These are phyloP conservation scores for Teratosphaeria gauchensis DNA, from an alignment of 2,329 filamentous ascomycete genomes.

Conservation along the genomic window DNA sequence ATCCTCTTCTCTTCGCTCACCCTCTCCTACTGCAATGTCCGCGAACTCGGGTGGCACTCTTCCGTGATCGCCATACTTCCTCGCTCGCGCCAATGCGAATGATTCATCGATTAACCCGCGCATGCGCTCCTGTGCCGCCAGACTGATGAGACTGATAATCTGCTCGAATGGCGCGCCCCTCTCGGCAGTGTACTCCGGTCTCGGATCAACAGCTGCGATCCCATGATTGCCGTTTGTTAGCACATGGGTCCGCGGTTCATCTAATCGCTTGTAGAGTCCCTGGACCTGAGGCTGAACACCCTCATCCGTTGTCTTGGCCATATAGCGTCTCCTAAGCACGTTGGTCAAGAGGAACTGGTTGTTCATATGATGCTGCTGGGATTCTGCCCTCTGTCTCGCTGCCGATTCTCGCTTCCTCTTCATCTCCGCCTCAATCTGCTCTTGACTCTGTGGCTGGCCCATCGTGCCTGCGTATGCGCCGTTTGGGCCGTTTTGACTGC, in stretches of 20 bases:
- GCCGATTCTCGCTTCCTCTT: slow-evolving; percentile 58
- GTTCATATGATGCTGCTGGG: slow-evolving; percentile 58
- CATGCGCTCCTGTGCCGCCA: slow-evolving; percentile 72
- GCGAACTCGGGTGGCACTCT: slow-evolving; percentile 67
- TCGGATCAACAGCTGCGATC: slow-evolving; percentile 13
- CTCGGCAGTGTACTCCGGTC: slow-evolving; percentile 47
- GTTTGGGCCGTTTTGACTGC: slow-evolving; percentile 19
- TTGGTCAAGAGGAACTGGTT: slow-evolving; percentile 64
- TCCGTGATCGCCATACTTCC: slow-evolving; percentile 72
- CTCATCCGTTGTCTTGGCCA: slow-evolving; percentile 48
- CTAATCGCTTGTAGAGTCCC: slow-evolving; percentile 35
- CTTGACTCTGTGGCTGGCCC: slow-evolving; percentile 47
- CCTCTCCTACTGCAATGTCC: slow-evolving; percentile 53
- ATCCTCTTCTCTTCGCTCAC: slow-evolving; percentile 25
- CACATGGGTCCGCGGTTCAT: slow-evolving; percentile 10
- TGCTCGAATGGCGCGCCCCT: slow-evolving; percentile 65
- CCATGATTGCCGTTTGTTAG: slow-evolving; percentile 22
- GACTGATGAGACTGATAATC: slow-evolving; percentile 70
- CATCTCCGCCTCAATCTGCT: slow-evolving; percentile 57
- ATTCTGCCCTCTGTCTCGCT: slow-evolving; percentile 50
- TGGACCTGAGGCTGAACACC: slow-evolving; percentile 51
- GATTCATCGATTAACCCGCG: slow-evolving; percentile 70
- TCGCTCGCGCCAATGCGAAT: slow-evolving; percentile 56
- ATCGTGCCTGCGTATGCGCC: slow-evolving; percentile 36
- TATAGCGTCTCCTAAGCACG: slow-evolving; percentile 44